phyloP scores from a whole-genome alignment of 2,329 filamentous ascomycete species.

The Talaromyces marneffei region DNA sequence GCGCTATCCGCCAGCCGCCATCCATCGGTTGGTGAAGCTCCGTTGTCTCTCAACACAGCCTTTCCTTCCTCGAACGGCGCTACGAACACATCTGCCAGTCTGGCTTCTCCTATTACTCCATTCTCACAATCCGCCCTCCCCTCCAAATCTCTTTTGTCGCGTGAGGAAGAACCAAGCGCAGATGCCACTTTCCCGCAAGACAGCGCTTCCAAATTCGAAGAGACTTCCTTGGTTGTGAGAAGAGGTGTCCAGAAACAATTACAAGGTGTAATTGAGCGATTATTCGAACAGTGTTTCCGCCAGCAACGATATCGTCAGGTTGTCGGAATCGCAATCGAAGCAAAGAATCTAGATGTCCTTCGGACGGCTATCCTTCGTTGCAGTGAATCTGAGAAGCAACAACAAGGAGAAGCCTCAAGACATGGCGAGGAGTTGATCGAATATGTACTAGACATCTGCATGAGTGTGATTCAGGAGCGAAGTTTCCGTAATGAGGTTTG shows the following conservation, averaged over 20 bases:
- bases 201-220: slow-evolving; percentile 49
- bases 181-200: slow-evolving; percentile 53
- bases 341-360: slow-evolving; percentile 83
- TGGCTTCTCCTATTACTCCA: slow-evolving; percentile 84
- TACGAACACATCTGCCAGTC: slow-evolving; percentile 57
- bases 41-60: slow-evolving; percentile 71
- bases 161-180: slow-evolving; percentile 60
- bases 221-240: slow-evolving; percentile 61
- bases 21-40: slow-evolving; percentile 46
- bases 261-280: slow-evolving; percentile 74
- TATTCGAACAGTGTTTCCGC: slow-evolving; percentile 85
- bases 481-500: slow-evolving; percentile 66
- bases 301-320: slow-evolving; percentile 90
- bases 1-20: slow-evolving; percentile 61
- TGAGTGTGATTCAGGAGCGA: slow-evolving; percentile 95
- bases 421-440: slow-evolving; percentile 92
- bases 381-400: slow-evolving; percentile 75
- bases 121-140: slow-evolving; percentile 92
- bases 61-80: slow-evolving; percentile 60
- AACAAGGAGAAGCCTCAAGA: slow-evolving; percentile 47
- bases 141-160: slow-evolving; percentile 90
- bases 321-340: slow-evolving; percentile 92
- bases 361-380: slow-evolving; percentile 80
- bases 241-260: slow-evolving; percentile 71
- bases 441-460: slow-evolving; percentile 90